Base-by-base conservation (phyloP, 2,329 filamentous ascomycete species). In the Coniochaeta pulveracea region DNA sequence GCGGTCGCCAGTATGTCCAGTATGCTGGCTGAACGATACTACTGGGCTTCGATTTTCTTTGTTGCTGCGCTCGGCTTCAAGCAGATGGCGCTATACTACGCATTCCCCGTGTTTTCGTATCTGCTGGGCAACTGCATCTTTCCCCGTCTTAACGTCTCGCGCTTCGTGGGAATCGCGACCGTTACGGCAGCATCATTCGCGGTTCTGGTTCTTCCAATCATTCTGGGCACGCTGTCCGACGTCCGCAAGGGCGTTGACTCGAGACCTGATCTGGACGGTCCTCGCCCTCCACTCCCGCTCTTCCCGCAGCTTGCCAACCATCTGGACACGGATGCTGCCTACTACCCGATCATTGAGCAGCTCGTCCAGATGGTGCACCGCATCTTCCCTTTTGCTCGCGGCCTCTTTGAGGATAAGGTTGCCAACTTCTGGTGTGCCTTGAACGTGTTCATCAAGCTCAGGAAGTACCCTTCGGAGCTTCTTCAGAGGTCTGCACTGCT, bases 31-130 rank as follows among this genome's bases (percentile, higher is more conserved):
- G 84, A 84, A 4, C 74, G 86, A 31, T 80, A 80, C 47, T 71
- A 93, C 40, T 95, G 89, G 86, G 76, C 84, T 17, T 86, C 85
- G 40, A 73, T 94, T 38, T 94, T 94, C 62, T 98, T 98, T 47
- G 91, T 98, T 6, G 76, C 74, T 11, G 84, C 89, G 3, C 65
- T 98, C n/a, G 85, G 85, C 5, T 98, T 96, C 67, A 98, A 98
- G 64, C 91, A 98, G 57, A 98, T 98, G 93, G 89, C 89, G 1
- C 68, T 98, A 11, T 98, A 96, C 61, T 98, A 95, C 56, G 86
- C 93, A 3, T 88, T 93, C 10, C 79, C 80, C 14, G 79, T 96
- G 37, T 96, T 96, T 54, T 81, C 85, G 19, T 98, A 88, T 50
- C 75, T 98, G 2, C 64, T 96, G 1, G 91, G 89, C 7, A 76